Evolutionary conservation across 768 basidiomycete genomes (phyloP), one percentile per base, ranked within the genome.

Genomic region (Tubosaeta brunneosetosa): DNA sequence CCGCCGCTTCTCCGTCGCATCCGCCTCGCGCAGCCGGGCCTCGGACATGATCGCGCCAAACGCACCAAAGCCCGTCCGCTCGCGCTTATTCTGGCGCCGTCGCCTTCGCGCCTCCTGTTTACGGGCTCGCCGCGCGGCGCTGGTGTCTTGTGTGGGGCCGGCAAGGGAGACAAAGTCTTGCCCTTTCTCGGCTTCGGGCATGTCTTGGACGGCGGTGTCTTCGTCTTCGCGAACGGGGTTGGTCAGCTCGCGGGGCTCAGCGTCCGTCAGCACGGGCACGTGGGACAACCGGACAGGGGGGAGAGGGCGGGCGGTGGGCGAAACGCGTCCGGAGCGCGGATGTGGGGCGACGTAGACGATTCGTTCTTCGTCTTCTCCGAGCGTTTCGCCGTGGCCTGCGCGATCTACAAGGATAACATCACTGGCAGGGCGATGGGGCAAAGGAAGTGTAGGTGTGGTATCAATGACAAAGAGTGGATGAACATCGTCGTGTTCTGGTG

Each of bases 341-440:
- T 86, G 79, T 0, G 88, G 88, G 0, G 87, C 86, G 25, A 82
- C 83, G 61, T 90, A 90, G 10, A 91, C 87, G 50, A 91, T 89
- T 4, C 79, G 63, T 51, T 91, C 88, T 17, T 65, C 55, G 3
- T 64, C 56, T 27, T 62, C 68, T 1, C 61, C 68, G 25, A 58
- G 53, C 1, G 34, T 55, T 32, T 49, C 50, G 0, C 55, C 60
- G 10, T 55, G 51, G 1, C 58, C 61, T 3, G 52, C 31, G 11
- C 61, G 55, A 50, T 68, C 61, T 37, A 63, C 46, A 19, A 61
- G 61, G 29, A 66, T 63, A 38, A 50, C 44, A 2, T 70, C 65
- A 17, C 57, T 66, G 13, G 54, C 34, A 22, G 59, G 49, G 19
- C 49, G 52, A 8, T n/a, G 14, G 1, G 22, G 0, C 1, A 48